These are phyloP conservation scores for Allomyces macrogynus DNA, from an alignment of 192 early-diverging fungal genomes.

Conservation along the genomic window DNA sequence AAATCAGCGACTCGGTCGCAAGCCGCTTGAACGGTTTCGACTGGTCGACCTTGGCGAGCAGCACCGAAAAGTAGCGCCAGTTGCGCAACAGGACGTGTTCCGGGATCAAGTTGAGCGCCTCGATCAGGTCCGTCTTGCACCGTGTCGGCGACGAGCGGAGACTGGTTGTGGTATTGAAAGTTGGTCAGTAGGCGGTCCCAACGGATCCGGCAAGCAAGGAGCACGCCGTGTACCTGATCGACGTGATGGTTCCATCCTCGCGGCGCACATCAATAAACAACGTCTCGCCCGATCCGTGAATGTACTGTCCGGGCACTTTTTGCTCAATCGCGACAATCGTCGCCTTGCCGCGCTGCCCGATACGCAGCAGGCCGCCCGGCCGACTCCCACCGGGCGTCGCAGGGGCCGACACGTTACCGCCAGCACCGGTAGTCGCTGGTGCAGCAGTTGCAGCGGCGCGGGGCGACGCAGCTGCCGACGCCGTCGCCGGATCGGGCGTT, in stretches of 20 bases:
- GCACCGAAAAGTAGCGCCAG: neutral
- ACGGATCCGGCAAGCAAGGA: too few relatives aligned
- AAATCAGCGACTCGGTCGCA: neutral
- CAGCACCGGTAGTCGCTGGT: too few relatives aligned
- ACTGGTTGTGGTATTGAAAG: neutral
- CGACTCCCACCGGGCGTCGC: too few relatives aligned
- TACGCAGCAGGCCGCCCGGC: neutral
- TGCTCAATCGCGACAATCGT: neutral
- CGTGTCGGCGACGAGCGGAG: neutral
- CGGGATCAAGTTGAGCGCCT: neutral
- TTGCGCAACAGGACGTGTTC: neutral
- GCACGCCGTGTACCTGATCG: neutral
- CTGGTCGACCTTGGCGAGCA: neutral
- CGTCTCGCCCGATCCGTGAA: neutral
- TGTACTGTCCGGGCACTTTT: neutral
- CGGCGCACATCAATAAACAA: neutral
- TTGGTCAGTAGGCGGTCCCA: too few relatives aligned
- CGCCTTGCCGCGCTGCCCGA: neutral
- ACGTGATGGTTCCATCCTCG: neutral
- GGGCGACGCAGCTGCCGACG: too few relatives aligned
- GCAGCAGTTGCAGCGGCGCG: too few relatives aligned
- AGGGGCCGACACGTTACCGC: too few relatives aligned
- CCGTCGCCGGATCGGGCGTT: too few relatives aligned
- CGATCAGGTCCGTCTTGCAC: neutral
- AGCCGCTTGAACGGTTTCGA: constrained; percentile 1